A percentile compares a stretch with the other conserved stretches of the same genome.
These are phyloP conservation scores for Sanghuangporus weigelae DNA, from an alignment of 1,284 basidiomycete species.

Conservation along the genomic window DNA sequence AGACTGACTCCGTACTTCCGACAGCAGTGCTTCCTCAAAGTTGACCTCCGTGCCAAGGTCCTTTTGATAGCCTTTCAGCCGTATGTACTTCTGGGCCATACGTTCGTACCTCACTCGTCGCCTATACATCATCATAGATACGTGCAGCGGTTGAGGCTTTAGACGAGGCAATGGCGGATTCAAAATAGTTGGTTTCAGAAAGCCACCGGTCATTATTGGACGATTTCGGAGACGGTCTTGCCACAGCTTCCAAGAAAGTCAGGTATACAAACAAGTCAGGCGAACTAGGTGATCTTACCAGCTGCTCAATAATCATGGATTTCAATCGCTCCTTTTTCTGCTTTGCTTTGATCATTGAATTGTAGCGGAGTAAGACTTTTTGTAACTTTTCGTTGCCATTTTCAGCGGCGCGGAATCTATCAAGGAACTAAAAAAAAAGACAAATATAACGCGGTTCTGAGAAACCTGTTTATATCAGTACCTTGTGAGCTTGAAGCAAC, in stretches of 20 bases:
- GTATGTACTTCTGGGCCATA: conserved; percentile 33
- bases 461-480: conserved; percentile 23
- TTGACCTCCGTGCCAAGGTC: conserved; percentile 49
- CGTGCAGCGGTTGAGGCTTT: conserved; percentile 65
- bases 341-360: conserved; percentile 46
- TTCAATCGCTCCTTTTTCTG: conserved; percentile 45
- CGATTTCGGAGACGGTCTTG: conserved; percentile 44
- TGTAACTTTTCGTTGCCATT: conserved; percentile 44
- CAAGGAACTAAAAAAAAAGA: conserved; percentile 48
- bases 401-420: conserved; percentile 48
- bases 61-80: conserved; percentile 32
- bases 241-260: conserved; percentile 35
- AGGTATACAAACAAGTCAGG: background rate
- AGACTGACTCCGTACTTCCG: conserved; percentile 12
- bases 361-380: conserved; percentile 49
- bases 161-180: conserved; percentile 71
- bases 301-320: conserved; percentile 40
- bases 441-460: background rate
- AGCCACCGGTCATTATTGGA: conserved; percentile 64
- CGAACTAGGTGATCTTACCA: conserved; percentile 34
- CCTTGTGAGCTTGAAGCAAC: conserved; percentile 50
- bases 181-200: conserved; percentile 54
- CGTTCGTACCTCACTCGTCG: conserved; percentile 46
- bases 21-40: conserved; percentile 45
- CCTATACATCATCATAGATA: conserved; percentile 64